Evolutionary conservation across 306 rosid species (phyloP), one percentile per base, ranked within the genome.

Genomic region (Alnus glutinosa): DNA sequence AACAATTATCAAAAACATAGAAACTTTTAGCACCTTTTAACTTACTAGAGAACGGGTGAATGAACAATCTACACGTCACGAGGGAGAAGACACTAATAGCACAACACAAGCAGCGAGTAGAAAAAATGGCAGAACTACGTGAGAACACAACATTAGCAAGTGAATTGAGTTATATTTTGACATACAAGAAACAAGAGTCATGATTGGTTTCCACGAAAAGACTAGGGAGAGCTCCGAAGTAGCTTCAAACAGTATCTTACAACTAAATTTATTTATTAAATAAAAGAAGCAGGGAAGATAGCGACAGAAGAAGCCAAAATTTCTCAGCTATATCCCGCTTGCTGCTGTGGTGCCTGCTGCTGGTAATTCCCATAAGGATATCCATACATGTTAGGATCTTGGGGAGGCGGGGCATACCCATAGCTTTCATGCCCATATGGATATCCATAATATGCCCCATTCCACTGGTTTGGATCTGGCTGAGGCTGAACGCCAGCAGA

Each of bases 371-470:
- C 83, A 67, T 93, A 92, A 16, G 91, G 87, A 79, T 95, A 93
- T 36, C 93, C 89, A 79, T 95, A 91, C 89, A 88, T 50, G 74
- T 85, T 91, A 34, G 99, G 99, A 74, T 95, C 99, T 83, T 95
- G 99, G 11, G 93, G 78, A 23, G 92, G 81, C 9, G 94, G 91
- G 30, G 97, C 76, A 62, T 92, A 95, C 23, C 98, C 97, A 74
- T 92, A 94, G 55, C 90, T 86, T 70, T 91, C 97, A 14, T 92
- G 93, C 37, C 97, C 92, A 19, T 89, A 93, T 47, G 88, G 77
- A 69, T 95, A 95, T 68, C 98, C 98, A 71, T 91, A 91, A 59
- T 93, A 90, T 74, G 97, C 97, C 30, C 90, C 89, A 79, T 83
- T 82, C 90, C 93, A 91, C 66, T 95, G 99, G 86, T 75, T 91